Conservation (phyloP, 495 filamentous ascomycete species). For the Aspergillus olivimuriae region DNA sequence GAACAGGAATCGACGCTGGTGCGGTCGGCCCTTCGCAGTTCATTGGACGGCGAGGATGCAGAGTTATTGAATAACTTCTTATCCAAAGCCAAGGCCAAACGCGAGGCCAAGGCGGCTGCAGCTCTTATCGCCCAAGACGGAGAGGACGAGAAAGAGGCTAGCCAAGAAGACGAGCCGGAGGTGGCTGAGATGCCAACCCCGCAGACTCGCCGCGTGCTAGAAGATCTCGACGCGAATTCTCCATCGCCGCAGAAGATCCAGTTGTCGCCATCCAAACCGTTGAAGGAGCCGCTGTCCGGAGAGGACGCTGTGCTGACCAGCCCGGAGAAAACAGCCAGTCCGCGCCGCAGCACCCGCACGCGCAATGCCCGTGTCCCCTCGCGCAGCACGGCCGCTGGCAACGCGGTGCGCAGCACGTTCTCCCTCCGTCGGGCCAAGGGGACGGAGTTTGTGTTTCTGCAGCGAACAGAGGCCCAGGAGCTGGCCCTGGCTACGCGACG, state of each 20-base stretch:
- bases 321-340: constrained; percentile 19
- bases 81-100: constrained; percentile 52
- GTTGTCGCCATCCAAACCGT: constrained; percentile 24
- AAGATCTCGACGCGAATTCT: constrained; percentile 49
- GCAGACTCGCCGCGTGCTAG: constrained; percentile 42
- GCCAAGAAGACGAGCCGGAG: constrained; percentile 15
- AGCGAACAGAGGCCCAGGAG: constrained; percentile 53
- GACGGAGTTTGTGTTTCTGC: constrained; percentile 48
- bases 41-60: constrained; percentile 50
- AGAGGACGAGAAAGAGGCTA: constrained; percentile 13
- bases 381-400: constrained; percentile 17
- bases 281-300: constrained; percentile 15
- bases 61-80: constrained; percentile 56
- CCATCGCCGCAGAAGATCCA: constrained; percentile 41
- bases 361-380: constrained; percentile 23
- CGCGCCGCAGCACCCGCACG: constrained; percentile 40
- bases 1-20: constrained; percentile 34
- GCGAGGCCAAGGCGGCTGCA: constrained; percentile 43
- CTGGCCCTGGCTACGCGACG: constrained; percentile 45
- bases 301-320: constrained; percentile 4
- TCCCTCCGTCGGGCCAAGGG: constrained; percentile 51
- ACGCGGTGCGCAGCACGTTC: constrained; percentile 40
- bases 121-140: constrained; percentile 20
- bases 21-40: constrained; percentile 37
- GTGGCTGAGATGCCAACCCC: constrained; percentile 29